Evolutionary conservation across 352 stramenopile genomes (phyloP).

Genomic region (Thraustochytrium sp.): DNA sequence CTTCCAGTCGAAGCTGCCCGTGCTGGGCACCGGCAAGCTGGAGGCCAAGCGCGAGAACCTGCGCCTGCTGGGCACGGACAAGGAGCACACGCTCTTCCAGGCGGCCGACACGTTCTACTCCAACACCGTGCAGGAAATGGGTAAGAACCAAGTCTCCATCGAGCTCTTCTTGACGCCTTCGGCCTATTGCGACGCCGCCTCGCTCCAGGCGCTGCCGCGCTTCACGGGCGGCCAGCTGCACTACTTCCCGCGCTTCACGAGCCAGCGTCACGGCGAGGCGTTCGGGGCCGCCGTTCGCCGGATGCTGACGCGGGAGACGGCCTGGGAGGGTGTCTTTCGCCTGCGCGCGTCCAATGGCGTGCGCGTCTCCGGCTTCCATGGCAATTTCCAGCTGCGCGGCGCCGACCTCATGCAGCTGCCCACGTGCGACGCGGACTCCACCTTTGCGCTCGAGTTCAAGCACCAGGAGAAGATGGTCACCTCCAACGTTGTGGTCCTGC

Average conservation of each 20-base stretch:
- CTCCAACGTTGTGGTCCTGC: conserved; percentile 86
- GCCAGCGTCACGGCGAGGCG: conserved; percentile 77
- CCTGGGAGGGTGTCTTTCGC: conserved; percentile 92
- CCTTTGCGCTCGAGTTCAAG: conserved; percentile 92
- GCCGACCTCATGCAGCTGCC: conserved; percentile 93
- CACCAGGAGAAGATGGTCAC: conserved; percentile 91
- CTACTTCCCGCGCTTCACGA: conserved; percentile 91
- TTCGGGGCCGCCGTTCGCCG: conserved; percentile 86
- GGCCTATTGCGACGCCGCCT: conserved; percentile 93
- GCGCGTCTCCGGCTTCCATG: conserved; percentile 95
- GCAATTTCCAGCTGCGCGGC: conserved; percentile 95
- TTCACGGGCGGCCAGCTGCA: conserved; percentile 91
- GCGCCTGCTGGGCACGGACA: conserved; percentile 64
- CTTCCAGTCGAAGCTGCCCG: conserved; percentile 67
- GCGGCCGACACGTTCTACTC: conserved; percentile 78
- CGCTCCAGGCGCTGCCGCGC: conserved; percentile 85
- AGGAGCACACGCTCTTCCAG: conserved; percentile 75
- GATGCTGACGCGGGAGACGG: conserved; percentile 81
- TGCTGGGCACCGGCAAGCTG: conserved; percentile 65
- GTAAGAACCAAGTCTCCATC: conserved; percentile 95
- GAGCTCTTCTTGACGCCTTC: conserved; percentile 94
- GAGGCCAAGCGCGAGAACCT: conserved; percentile 69
- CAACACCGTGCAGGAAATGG: conserved; percentile 91
- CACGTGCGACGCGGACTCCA: conserved; percentile 88
- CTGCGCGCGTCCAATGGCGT: conserved; percentile 94